These are phyloP conservation scores for Calocera cornea DNA, from an alignment of 768 basidiomycete genomes.

Conservation along the genomic window DNA sequence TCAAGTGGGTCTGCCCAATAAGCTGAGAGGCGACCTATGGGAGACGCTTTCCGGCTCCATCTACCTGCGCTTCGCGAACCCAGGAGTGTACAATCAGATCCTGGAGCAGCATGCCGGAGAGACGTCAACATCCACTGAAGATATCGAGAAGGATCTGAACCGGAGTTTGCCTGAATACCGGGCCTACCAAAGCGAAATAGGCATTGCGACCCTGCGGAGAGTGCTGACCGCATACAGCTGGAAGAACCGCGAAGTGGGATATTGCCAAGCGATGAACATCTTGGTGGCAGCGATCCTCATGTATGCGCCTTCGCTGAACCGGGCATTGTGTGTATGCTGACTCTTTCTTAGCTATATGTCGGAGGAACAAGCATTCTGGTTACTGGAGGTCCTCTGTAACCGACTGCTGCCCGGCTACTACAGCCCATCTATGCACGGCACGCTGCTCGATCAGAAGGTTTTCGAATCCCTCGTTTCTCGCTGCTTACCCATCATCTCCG, in stretches of 20 bases:
- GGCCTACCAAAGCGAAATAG: constrained; percentile 83
- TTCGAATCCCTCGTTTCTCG: constrained; percentile 87
- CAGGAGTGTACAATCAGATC: constrained; percentile 64
- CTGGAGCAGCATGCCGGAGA: constrained; percentile 64
- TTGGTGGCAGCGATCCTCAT: constrained; percentile 89
- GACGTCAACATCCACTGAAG: constrained; percentile 81
- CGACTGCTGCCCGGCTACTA: constrained; percentile 95
- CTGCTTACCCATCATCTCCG: constrained; percentile 84
- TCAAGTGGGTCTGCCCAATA: constrained; percentile 90
- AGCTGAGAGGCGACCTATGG: constrained; percentile 95
- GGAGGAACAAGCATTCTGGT: constrained; percentile 97
- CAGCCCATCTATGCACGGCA: constrained; percentile 97
- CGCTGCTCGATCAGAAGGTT: constrained; percentile 93
- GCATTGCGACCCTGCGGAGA: constrained; percentile 68
- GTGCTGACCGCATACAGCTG: constrained; percentile 93
- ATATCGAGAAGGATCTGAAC: constrained; percentile 97
- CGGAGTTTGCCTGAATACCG: constrained; percentile 92
- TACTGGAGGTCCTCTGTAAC: constrained; percentile 87
- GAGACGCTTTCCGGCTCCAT: constrained; percentile 91
- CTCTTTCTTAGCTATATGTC: constrained; percentile 77
- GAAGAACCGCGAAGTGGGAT: constrained; percentile 86
- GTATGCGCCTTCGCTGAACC: constrained; percentile 30
- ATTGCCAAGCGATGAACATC: constrained; percentile 99
- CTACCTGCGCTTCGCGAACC: constrained; percentile 76
- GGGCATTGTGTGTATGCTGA: background rate